Conservation (phyloP, 2,329 filamentous ascomycete species). For the Aureobasidium sp. region DNA sequence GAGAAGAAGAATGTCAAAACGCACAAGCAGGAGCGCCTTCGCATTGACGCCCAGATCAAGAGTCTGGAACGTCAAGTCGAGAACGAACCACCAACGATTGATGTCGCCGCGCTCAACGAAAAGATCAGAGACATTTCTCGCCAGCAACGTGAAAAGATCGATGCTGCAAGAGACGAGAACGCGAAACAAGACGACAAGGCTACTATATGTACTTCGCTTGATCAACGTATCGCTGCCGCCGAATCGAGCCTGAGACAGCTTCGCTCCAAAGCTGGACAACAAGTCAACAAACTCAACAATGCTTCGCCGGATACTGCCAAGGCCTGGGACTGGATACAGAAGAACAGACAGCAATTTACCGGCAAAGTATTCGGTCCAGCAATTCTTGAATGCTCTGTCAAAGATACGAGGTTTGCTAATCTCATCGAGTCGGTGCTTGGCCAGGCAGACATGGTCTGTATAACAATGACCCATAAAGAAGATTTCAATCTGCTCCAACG, state of each 20-base stretch:
- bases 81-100: constrained; percentile 59
- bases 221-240: constrained; percentile 34
- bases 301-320: constrained; percentile 56
- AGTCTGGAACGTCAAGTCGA: constrained; percentile 57
- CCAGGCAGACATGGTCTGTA: constrained; percentile 47
- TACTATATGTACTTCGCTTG: constrained; percentile 31
- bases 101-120: constrained; percentile 63
- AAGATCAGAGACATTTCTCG: constrained; percentile 56
- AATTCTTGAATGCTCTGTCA: constrained; percentile 71
- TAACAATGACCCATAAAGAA: constrained; percentile 67
- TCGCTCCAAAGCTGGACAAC: constrained; percentile 68
- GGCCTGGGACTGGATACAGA: constrained; percentile 77
- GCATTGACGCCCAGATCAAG: constrained; percentile 46
- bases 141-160: constrained; percentile 39
- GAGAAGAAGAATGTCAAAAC: constrained; percentile 37
- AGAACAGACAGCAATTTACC: constrained; percentile 62
- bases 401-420: constrained; percentile 59
- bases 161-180: constrained; percentile 32
- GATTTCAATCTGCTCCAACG: constrained; percentile 70
- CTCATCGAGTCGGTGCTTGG: constrained; percentile 54
- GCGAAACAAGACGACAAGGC: constrained; percentile 18
- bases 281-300: constrained; percentile 57
- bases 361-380: constrained; percentile 75
- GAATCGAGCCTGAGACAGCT: constrained; percentile 52
- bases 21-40: constrained; percentile 25